A percentile compares a stretch with the other conserved stretches of the same genome.
phyloP scores from a whole-genome alignment of 257 asterid species.

The Solanum habrochaites region DNA sequence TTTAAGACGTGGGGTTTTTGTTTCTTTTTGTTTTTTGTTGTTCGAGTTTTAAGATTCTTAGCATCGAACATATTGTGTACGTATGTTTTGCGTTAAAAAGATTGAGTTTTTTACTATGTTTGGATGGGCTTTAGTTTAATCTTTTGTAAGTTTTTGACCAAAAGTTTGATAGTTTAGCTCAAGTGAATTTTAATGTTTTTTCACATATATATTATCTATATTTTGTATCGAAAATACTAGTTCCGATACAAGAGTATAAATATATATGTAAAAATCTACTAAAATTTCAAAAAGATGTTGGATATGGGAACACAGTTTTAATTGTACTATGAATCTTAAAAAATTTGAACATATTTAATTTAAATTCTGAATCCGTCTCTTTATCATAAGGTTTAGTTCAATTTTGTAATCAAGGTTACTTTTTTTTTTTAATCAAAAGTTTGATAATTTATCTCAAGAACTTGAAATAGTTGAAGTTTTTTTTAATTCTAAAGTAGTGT shows the following conservation, averaged over 20 bases:
- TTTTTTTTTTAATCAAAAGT: neutral
- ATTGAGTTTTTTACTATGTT: neutral
- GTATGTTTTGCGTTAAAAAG: neutral
- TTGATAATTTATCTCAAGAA: neutral
- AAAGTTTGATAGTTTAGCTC: neutral
- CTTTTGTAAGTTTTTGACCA: neutral
- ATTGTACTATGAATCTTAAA: neutral
- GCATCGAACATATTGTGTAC: neutral
- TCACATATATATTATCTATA: neutral
- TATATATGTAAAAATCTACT: neutral
- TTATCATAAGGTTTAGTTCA: neutral
- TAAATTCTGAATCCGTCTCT: neutral
- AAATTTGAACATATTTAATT: neutral
- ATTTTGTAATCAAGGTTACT: neutral
- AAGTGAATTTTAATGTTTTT: neutral
- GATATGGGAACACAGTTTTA: no score
- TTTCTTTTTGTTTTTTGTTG: neutral
- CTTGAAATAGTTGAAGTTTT: neutral
- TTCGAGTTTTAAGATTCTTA: neutral
- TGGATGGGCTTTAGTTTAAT: neutral
- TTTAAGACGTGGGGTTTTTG: neutral
- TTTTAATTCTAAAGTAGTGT: neutral
- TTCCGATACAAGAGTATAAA: neutral
- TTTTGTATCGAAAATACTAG: neutral
- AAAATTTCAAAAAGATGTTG: no score